Base-by-base conservation (phyloP, 2,329 filamentous ascomycete species). In the Exophiala alcalophila region DNA sequence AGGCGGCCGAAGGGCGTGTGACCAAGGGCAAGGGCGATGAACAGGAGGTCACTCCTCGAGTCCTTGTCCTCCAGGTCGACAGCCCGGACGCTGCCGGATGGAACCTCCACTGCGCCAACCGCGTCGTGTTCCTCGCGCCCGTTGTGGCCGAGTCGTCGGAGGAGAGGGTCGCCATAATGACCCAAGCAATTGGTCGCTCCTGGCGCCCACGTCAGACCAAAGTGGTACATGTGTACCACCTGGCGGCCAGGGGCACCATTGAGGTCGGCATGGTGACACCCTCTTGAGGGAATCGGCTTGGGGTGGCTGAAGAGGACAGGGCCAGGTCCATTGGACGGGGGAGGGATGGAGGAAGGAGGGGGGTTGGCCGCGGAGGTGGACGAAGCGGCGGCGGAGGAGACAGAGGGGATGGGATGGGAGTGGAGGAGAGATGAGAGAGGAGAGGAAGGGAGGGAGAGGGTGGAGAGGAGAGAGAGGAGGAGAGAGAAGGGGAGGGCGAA, bases 91-190 rank as follows among this genome's bases (percentile, higher is more conserved):
- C 80, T 2, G 72, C 80, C 21, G 81, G 81, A 37, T 61, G 74
- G 76, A 84, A 85, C 50, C 61, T 85, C 2, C 76, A 78, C 32
- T 72, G 71, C 26, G 79, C 80, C 0, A 83, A 82, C 48, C 78
- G 84, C 44, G 65, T 84, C 24, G 71, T 85, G 21, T 84, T 85
- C 58, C 59, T 82, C 2, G 70, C 73, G 0, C 80, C 80, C 0
- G 60, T 80, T 6, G 61, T 78, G 1, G 63, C 69, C 0, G 57
- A 65, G 24, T 71, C 67, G 0, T 70, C 77, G 32, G 70, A 77
- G 30, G 65, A 71, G 4, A 84, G 81, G 55, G 67, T 77, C 0
- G 67, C 74, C 0, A 68, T 71, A 0, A 82, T 82, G 73, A 73
- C 68, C 0, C 81, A 85, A 49, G 80, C 80, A 0, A 76, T 83